Base-by-base conservation (phyloP, 2,329 filamentous ascomycete genomes). In the Fusarium solani-melongenae region DNA sequence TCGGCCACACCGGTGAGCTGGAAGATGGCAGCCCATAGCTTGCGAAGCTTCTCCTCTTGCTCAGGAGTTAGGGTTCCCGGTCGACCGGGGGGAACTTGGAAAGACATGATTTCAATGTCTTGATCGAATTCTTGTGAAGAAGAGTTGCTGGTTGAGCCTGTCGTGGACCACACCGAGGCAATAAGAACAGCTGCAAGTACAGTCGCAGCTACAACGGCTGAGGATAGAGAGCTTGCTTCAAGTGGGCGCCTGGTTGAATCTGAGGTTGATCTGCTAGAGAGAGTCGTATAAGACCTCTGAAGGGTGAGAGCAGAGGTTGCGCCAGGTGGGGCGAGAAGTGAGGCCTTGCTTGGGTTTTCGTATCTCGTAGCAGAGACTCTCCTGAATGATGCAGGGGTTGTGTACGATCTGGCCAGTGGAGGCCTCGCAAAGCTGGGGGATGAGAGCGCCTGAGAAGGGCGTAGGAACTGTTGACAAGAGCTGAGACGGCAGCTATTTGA, bases 1-100 rank as follows among this genome's bases (percentile, higher is more conserved):
- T 81, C 78, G 5, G 73, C 67, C 61, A 95, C 88, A 31, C 92
- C 93, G 80, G 93, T 95, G 51, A 98, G 87, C 71, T 93, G 92
- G 74, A 97, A 88, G 41, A 94, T 88, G 62, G 91, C 86, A 15
- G 88, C 83, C 96, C 96, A 99, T 75, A 98, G 89, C 82, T 97
- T 93, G 78, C 92, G 93, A 67, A 99, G 86, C 84, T 97, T 98
- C 72, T 90, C 89, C 78, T 98, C 94, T 84, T 99, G 92, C 71
- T 98, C 95, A 4, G 91, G 83, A n/a, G 95, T 98, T 67, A 99
- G 87, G 76, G 94, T 98, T 67, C 94, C 95, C 63, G 94, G 90
- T 70, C 95, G 91, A 62, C 96, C 96, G 39, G 92, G 89, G 51
- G 88, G 88, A 24, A 79, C 70, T 76, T 87, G 82, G 27, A 78